Evolutionary conservation across 1,139 yeast species (phyloP).

Genomic region (Candida sp.): DNA sequence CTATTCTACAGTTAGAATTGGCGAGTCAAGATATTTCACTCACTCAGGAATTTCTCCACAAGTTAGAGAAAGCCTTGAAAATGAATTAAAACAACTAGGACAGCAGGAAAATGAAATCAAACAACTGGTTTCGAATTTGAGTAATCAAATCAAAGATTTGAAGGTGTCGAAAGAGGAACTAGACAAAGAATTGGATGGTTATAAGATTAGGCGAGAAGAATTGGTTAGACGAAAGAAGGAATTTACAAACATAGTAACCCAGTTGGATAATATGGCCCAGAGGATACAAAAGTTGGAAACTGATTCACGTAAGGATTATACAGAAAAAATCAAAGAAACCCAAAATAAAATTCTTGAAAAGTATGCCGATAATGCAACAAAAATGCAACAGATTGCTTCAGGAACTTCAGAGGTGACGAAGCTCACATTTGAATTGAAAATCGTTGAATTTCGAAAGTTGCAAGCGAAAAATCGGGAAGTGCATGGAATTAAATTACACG

Average conservation of each 20-base stretch:
- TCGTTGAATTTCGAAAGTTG: slow-evolving; percentile 18
- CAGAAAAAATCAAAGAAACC: slow-evolving; percentile 21
- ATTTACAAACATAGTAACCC: slow-evolving; percentile 17
- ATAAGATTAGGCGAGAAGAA: slow-evolving; percentile 6
- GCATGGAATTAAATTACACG: slow-evolving; percentile 26
- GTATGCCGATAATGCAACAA: slow-evolving; percentile 15
- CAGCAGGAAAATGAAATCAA: slow-evolving; percentile 11
- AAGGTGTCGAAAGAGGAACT: slow-evolving; percentile 11
- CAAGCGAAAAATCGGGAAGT: slow-evolving; percentile 33
- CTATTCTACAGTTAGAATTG: slow-evolving; percentile 34
- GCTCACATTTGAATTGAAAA: slow-evolving; percentile 17
- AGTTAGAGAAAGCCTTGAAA: slow-evolving; percentile 18
- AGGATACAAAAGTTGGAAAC: slow-evolving; percentile 21
- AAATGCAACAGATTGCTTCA: slow-evolving; percentile 11
- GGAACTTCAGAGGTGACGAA: slow-evolving; percentile 18
- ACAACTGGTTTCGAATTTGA: slow-evolving; percentile 14
- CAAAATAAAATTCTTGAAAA: slow-evolving; percentile 23
- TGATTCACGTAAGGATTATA: slow-evolving; percentile 25
- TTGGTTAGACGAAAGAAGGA: slow-evolving; percentile 10
- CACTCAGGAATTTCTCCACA: slow-evolving; percentile 42
- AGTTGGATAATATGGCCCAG: slow-evolving; percentile 18
- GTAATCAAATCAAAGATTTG: slow-evolving; percentile 8
- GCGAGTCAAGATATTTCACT: slow-evolving; percentile 34
- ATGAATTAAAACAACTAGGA: slow-evolving; percentile 5
- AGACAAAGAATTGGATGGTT: slow-evolving; percentile 9